Base-by-base conservation (phyloP, 179 eudicot species). In the Heliamphora pulchella region DNA sequence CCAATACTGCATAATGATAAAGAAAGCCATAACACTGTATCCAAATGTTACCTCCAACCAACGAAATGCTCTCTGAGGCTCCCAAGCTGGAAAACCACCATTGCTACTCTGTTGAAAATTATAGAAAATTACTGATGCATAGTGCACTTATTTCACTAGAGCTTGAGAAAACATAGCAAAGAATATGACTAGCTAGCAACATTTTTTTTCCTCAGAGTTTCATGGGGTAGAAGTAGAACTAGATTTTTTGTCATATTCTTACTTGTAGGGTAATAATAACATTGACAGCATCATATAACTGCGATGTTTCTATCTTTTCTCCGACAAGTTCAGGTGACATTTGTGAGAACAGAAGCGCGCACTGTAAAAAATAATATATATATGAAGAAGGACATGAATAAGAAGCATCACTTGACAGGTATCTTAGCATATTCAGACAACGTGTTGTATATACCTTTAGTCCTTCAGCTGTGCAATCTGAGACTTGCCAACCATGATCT, bases 31-130 rank as follows among this genome's bases (percentile, higher is more conserved):
- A n/a, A 5, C 62, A 53, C 6, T 11, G 48, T 9, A 4, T 47
- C 1, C 55, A 66, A 13, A 13, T 31, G 66, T 75, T 82, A 89
- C 94, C 94, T 92, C 97, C 22, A 92, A 74, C 89, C 91, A 92
- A 7, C 82, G 75, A 51, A 79, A 88, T 18, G 94, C 87, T 81
- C 91, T 72, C 48, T 80, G 84, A 2, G 97, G 94, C 81, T 91
- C 97, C 97, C 97, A 92, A 70, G 91, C 97, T 48, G 93, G 81
- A 58, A 87, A 85, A 53, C 97, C 97, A 41, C 97, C 97, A 82
- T 82, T 91, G 69, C 78, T 71, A 80, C 94, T 91, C 97, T 92
- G 81, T 54, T 58, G n/a, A 39, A 62, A 41, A 66, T 47, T 47
- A 4, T 5, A 4, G 7, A 3, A 22, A 3, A 7, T 62, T 31